These are phyloP conservation scores for Sphagnum tenellum DNA, from an alignment of 225 moss, liverwort and hornwort species.

Conservation along the genomic window DNA sequence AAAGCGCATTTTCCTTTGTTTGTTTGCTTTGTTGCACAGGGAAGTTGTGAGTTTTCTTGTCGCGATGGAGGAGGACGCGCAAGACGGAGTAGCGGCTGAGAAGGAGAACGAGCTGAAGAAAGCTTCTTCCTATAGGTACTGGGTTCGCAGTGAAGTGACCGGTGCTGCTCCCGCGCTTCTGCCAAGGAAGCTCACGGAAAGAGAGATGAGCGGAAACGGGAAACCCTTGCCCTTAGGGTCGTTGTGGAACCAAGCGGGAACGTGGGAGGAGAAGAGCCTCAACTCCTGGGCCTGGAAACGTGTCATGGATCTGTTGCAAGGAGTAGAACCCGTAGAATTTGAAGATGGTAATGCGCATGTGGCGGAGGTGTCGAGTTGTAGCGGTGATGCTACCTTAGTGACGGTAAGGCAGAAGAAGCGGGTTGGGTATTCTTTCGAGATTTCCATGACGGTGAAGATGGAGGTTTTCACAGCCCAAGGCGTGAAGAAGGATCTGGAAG, in stretches of 20 bases:
- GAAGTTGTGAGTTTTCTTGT: too few relatives aligned
- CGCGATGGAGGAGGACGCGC: background rate
- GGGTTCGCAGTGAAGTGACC: slow-evolving; percentile 52
- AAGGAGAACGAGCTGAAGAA: slow-evolving; percentile 19
- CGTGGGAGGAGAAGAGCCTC: slow-evolving; percentile 82
- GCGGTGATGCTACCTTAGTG: slow-evolving; percentile 79
- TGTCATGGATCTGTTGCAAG: slow-evolving; percentile 51
- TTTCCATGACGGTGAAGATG: slow-evolving; percentile 67
- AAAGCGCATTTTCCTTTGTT: too few relatives aligned
- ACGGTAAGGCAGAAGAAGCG: slow-evolving; percentile 94
- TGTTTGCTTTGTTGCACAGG: too few relatives aligned
- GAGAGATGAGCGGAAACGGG: slow-evolving; percentile 10
- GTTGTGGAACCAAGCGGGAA: slow-evolving; percentile 82
- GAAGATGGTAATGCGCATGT: slow-evolving; percentile 55
- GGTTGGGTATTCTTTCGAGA: slow-evolving; percentile 71
- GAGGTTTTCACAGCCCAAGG: slow-evolving; percentile 18
- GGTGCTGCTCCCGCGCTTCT: slow-evolving; percentile 56
- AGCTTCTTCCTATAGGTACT: slow-evolving; percentile 60
- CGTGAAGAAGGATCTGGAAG: slow-evolving; percentile 42
- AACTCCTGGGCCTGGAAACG: slow-evolving; percentile 64
- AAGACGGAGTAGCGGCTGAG: background rate
- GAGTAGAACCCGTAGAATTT: slow-evolving; percentile 43
- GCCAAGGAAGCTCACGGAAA: slow-evolving; percentile 52
- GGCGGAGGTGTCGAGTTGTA: slow-evolving; percentile 67
- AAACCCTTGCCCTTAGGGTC: slow-evolving; percentile 35